A percentile compares a stretch with the other conserved stretches of the same genome.
Evolutionary conservation across 2,329 filamentous ascomycete genomes (phyloP).

Genomic region (Fusarium vanettenii): DNA sequence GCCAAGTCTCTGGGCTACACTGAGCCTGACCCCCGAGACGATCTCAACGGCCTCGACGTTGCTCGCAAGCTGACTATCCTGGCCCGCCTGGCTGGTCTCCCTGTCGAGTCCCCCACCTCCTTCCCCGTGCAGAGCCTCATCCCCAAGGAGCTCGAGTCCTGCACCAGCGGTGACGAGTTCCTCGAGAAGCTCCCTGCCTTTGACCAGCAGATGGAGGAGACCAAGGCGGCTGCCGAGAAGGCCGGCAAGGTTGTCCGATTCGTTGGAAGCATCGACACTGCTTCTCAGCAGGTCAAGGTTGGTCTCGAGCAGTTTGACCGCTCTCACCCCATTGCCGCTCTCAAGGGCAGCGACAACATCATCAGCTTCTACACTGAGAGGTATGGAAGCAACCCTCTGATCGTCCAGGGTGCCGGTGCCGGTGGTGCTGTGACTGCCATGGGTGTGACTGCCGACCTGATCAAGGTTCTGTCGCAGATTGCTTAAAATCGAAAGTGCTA

Average conservation of each 20-base stretch:
- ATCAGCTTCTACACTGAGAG: conserved; percentile 98
- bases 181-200: conserved; percentile 82
- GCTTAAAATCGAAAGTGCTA: conserved; percentile 49
- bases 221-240: conserved; percentile 85
- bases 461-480: conserved; percentile 86
- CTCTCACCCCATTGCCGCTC: conserved; percentile 89
- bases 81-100: conserved; percentile 84
- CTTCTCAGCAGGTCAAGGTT: conserved; percentile 85
- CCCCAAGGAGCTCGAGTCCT: conserved; percentile 84
- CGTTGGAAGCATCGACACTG: conserved; percentile 91
- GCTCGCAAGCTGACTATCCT: conserved; percentile 97
- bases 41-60: conserved; percentile 88
- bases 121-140: conserved; percentile 97
- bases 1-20: conserved; percentile 95
- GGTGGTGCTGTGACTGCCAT: conserved; percentile 97
- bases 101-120: conserved; percentile 83
- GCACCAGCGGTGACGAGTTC: conserved; percentile 85
- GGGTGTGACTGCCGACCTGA: conserved; percentile 93
- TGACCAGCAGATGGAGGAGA: conserved; percentile 88
- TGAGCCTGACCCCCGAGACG: conserved; percentile 87
- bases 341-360: conserved; percentile 99
- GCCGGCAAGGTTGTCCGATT: conserved; percentile 94
- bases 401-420: conserved; percentile 93
- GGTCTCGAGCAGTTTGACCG: conserved; percentile 90
- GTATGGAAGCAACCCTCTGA: conserved; percentile 90